These are phyloP conservation scores for Candida piceae DNA, from an alignment of 805 yeast species.

Conservation along the genomic window DNA sequence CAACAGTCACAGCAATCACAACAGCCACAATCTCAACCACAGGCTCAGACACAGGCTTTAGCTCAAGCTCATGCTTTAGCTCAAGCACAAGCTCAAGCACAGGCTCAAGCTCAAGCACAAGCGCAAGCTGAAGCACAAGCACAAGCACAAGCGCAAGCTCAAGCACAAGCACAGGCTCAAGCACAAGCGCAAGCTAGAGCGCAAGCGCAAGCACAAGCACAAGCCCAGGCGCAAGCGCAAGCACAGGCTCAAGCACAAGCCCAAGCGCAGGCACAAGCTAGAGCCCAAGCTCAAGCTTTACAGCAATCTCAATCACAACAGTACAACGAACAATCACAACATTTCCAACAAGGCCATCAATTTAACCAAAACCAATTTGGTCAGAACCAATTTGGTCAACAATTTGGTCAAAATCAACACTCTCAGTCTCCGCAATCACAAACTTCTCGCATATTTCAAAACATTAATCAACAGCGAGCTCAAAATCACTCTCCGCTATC, in stretches of 20 bases:
- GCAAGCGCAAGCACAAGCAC: slow-evolving; percentile 33
- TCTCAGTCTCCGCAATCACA: background rate
- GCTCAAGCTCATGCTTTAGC: slow-evolving; percentile 11
- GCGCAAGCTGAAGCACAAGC: slow-evolving; percentile 30
- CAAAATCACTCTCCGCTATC: slow-evolving; percentile 14
- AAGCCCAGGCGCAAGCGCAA: slow-evolving; percentile 27
- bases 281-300: slow-evolving; percentile 15
- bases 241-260: slow-evolving; percentile 28
- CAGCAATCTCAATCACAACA: slow-evolving; percentile 6
- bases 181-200: slow-evolving; percentile 33
- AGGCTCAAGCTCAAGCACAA: slow-evolving; percentile 27
- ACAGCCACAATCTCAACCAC: slow-evolving; percentile 16
- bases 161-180: slow-evolving; percentile 20
- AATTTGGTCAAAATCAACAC: slow-evolving; percentile 3
- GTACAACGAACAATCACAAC: slow-evolving; percentile 5
- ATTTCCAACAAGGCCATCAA: slow-evolving; percentile 17
- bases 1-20: slow-evolving; percentile 23
- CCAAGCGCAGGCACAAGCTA: slow-evolving; percentile 29
- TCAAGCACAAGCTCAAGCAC: slow-evolving; percentile 26
- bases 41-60: slow-evolving; percentile 16
- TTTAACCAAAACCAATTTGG: slow-evolving; percentile 11
- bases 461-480: slow-evolving; percentile 13
- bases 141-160: slow-evolving; percentile 25
- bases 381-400: slow-evolving; percentile 4
- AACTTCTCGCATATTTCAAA: slow-evolving; percentile 15